These are phyloP conservation scores for Lineolata rhizophorae DNA, from an alignment of 495 filamentous ascomycete genomes.

Conservation along the genomic window DNA sequence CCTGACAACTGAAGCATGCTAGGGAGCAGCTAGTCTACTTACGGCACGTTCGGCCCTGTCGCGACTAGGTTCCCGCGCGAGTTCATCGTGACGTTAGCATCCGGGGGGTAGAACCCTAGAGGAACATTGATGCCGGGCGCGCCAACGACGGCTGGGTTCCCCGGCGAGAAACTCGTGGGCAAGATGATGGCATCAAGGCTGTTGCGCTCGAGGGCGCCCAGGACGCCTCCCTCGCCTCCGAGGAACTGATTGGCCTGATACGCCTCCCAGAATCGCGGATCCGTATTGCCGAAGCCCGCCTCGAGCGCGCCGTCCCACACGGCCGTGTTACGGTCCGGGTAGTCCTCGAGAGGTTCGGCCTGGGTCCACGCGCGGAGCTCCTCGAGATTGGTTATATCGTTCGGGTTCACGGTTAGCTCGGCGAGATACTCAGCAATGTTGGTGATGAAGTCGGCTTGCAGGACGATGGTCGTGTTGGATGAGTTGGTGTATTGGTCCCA, in stretches of 20 bases:
- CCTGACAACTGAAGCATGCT: no score
- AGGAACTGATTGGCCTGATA: constrained; percentile 22
- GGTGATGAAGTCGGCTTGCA: constrained; percentile 18
- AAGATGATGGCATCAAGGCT: constrained; percentile 29
- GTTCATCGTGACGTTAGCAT: constrained; percentile 20
- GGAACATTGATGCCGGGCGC: constrained; percentile 30
- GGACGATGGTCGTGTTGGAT: constrained; percentile 11
- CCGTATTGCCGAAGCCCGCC: constrained; percentile 14
- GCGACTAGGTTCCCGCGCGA: constrained; percentile 21
- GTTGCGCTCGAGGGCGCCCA: constrained; percentile 25
- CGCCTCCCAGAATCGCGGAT: constrained; percentile 15
- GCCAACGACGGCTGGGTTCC: constrained; percentile 26
- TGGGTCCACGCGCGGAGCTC: constrained; percentile 26
- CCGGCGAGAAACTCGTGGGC: constrained; percentile 22
- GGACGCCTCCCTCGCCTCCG: constrained; percentile 26
- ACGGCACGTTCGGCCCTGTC: constrained; percentile 25
- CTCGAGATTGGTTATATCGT: constrained; percentile 15
- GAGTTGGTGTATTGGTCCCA: constrained; percentile 14
- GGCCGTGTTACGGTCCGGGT: constrained; percentile 25
- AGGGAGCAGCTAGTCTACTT: no score
- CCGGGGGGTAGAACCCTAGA: constrained; percentile 26
- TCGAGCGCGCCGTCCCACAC: constrained; percentile 25
- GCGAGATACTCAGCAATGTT: constrained; percentile 16
- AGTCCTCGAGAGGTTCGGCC: constrained; percentile 22
- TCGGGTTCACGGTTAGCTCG: constrained; percentile 21